Conservation (phyloP, 2,329 filamentous ascomycete genomes). For the Pseudogymnoascus pannorum region DNA sequence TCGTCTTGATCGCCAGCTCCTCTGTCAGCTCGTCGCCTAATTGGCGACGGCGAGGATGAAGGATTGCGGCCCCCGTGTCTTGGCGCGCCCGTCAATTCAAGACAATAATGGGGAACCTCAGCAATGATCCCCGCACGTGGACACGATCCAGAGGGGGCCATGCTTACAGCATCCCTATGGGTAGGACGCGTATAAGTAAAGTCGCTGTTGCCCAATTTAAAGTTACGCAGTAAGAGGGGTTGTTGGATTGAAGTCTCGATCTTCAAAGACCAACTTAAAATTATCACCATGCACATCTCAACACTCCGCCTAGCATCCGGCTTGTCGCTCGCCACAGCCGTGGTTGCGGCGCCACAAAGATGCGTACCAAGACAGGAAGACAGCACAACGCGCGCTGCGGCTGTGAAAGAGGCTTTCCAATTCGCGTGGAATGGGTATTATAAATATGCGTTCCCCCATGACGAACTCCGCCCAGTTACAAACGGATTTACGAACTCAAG, state of each 20-base stretch:
- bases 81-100: not conserved
- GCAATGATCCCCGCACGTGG: not conserved
- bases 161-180: not conserved
- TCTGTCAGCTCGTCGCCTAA: not conserved
- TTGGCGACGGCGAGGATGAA: not conserved
- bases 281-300: constrained; percentile 1
- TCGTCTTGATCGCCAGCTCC: not conserved
- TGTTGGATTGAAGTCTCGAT: not conserved
- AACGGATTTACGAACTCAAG: constrained; percentile 62
- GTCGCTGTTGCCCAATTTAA: not conserved
- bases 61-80: not conserved
- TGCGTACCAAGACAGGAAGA: not conserved
- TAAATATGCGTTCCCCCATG: constrained; percentile 67
- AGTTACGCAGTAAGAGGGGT: not conserved
- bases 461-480: constrained; percentile 63
- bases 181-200: constrained; percentile 4
- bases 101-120: not conserved
- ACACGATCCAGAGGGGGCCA: not conserved
- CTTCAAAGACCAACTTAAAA: not conserved
- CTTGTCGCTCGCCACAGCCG: not conserved
- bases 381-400: constrained; percentile 38
- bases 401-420: constrained; percentile 62
- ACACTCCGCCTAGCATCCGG: not conserved
- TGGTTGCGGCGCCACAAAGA: not conserved
- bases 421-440: constrained; percentile 68